These are phyloP conservation scores for Tulasnella sp. DNA, from an alignment of 768 basidiomycete genomes.

Conservation along the genomic window DNA sequence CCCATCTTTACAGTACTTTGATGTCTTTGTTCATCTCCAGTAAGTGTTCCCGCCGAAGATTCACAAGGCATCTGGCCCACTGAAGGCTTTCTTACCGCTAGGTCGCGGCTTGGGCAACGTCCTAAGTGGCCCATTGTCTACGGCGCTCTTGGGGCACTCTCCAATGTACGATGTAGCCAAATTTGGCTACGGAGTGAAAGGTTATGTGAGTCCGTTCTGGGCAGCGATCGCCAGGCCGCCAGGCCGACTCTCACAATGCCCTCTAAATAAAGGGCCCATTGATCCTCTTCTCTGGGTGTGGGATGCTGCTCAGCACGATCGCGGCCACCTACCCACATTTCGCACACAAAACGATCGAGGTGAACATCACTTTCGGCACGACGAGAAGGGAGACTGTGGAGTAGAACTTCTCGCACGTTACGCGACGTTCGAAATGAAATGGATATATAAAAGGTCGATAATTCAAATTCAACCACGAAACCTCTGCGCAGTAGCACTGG, in stretches of 20 bases:
- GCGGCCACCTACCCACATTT: slow-evolving; percentile 7
- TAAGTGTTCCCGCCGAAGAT: background rate
- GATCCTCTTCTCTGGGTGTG: slow-evolving; percentile 10
- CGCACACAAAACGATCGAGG: background rate
- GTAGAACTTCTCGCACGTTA: no score
- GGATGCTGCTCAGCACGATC: slow-evolving; percentile 10
- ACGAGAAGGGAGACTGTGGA: no score
- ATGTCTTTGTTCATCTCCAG: slow-evolving; percentile 12
- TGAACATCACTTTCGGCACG: background rate
- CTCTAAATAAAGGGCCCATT: slow-evolving; percentile 9
- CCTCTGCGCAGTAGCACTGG: no score
- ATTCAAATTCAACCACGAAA: no score
- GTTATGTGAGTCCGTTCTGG: slow-evolving; percentile 14
- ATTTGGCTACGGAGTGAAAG: slow-evolving; percentile 12
- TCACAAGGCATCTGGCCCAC: background rate
- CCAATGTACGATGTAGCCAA: slow-evolving; percentile 7
- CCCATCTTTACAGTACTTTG: slow-evolving; percentile 13
- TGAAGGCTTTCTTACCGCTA: background rate
- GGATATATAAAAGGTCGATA: no score
- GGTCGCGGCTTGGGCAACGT: slow-evolving; percentile 15
- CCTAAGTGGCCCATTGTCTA: slow-evolving; percentile 10
- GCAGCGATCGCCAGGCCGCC: no score
- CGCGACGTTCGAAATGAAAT: no score
- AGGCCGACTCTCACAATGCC: no score
- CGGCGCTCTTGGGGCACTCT: slow-evolving; percentile 8